Conservation (phyloP, 2,329 filamentous ascomycete genomes). For the Thielaviopsis populi region DNA sequence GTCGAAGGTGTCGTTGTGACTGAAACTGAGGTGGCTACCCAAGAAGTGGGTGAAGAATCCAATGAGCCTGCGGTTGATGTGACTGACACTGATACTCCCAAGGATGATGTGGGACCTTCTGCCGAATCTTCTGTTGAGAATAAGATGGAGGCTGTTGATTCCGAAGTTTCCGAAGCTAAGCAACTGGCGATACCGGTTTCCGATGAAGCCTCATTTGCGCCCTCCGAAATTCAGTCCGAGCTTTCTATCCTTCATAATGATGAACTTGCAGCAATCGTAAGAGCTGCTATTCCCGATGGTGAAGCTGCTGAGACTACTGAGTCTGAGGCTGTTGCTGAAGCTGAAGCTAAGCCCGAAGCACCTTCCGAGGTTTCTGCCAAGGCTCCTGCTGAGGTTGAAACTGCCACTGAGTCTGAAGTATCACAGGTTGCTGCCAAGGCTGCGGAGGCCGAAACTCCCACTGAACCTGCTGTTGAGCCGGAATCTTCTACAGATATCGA, state of each 20-base stretch:
- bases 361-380: slow-evolving; percentile 7
- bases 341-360: slow-evolving; percentile 4
- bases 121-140: not conserved
- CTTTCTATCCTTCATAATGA: slow-evolving; percentile 5
- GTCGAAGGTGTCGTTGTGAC: slow-evolving; percentile 16
- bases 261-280: slow-evolving; percentile 8
- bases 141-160: not conserved
- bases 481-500: slow-evolving; percentile 1
- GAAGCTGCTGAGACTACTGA: not conserved
- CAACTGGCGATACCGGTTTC: not conserved
- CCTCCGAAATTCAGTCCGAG: slow-evolving; percentile 8
- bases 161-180: not conserved
- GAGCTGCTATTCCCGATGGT: not conserved
- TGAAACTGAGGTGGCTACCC: slow-evolving; percentile 12
- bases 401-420: not conserved
- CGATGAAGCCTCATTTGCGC: not conserved
- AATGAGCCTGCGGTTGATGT: not conserved
- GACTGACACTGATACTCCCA: not conserved
- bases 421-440: not conserved
- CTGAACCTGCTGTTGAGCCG: slow-evolving; percentile 5
- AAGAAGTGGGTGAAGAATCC: not conserved
- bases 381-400: not conserved
- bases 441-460: not conserved
- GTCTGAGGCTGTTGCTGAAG: not conserved
- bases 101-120: not conserved